Evolutionary conservation across 2,329 filamentous ascomycete species (phyloP).

Genomic region (Monosporascus ibericus): DNA sequence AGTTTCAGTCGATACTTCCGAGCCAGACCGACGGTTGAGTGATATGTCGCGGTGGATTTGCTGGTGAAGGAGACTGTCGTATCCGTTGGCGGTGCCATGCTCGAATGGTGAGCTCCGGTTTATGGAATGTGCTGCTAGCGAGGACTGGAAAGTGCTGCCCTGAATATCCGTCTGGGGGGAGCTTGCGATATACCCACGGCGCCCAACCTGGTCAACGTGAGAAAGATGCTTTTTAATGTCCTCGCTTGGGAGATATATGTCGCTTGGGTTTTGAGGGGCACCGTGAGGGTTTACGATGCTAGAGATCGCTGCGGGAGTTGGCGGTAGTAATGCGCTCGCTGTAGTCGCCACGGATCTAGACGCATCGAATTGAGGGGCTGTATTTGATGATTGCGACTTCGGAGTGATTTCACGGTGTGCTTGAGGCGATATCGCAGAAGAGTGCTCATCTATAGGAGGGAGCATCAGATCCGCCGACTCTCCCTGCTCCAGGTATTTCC

Average conservation of each 20-base stretch:
- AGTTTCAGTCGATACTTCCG: background rate
- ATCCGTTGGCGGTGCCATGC: background rate
- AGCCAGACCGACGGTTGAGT: background rate
- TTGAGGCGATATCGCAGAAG: constrained; percentile 13
- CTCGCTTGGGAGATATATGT: constrained; percentile 27
- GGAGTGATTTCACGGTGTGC: constrained; percentile 8
- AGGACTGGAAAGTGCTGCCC: background rate
- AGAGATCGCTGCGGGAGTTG: constrained; percentile 12
- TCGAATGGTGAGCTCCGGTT: background rate
- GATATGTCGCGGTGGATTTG: background rate
- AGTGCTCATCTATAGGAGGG: constrained; percentile 17
- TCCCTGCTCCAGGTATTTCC: constrained; percentile 24
- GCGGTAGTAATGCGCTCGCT: constrained; percentile 14
- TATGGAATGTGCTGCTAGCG: background rate
- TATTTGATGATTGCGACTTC: constrained; percentile 7
- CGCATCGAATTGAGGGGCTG: constrained; percentile 8
- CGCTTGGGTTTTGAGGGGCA: constrained; percentile 26
- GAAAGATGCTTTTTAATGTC: constrained; percentile 22
- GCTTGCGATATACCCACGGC: constrained; percentile 8
- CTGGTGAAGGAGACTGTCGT: background rate
- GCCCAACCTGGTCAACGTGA: constrained; percentile 12
- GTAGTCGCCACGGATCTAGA: constrained; percentile 6
- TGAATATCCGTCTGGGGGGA: constrained; percentile 13
- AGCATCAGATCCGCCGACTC: constrained; percentile 22
- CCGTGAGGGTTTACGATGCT: constrained; percentile 22